Evolutionary conservation across 2,329 filamentous ascomycete species (phyloP).

Genomic region (Harringtonia lauricola): DNA sequence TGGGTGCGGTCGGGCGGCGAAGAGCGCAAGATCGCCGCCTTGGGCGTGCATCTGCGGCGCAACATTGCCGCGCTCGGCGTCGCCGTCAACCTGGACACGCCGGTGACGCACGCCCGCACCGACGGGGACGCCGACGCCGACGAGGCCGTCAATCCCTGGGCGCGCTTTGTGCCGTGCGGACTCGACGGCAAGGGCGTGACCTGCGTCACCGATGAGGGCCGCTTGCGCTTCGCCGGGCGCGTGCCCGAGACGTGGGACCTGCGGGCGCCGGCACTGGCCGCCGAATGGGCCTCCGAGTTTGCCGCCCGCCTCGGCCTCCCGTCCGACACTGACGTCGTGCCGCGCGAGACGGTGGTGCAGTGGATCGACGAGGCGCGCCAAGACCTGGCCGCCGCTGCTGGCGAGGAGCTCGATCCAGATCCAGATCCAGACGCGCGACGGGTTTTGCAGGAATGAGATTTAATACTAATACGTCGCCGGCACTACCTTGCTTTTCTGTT

Average conservation of each 20-base stretch:
- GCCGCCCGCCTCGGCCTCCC: constrained; percentile 7
- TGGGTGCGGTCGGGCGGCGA: constrained; percentile 43
- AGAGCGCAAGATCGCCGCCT: constrained; percentile 69
- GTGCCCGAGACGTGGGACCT: constrained; percentile 9
- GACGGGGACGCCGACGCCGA: constrained; percentile 16
- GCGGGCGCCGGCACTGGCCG: constrained; percentile 6
- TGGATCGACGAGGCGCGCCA: constrained; percentile 5
- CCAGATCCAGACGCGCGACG: neutral
- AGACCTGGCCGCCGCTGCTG: neutral
- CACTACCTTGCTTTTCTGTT: no score
- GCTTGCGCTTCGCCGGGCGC: constrained; percentile 6
- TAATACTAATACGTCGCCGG: no score
- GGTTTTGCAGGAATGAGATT: no score
- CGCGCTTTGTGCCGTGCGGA: constrained; percentile 81
- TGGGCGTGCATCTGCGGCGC: constrained; percentile 83
- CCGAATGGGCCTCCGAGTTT: constrained; percentile 9
- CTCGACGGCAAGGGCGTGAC: constrained; percentile 69
- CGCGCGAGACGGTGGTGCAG: neutral
- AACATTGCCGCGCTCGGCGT: constrained; percentile 79
- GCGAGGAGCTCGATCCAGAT: neutral
- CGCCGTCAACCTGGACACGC: constrained; percentile 64
- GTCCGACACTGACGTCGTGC: constrained; percentile 6
- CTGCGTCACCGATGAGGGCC: constrained; percentile 49
- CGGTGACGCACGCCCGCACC: constrained; percentile 26
- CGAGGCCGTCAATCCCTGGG: constrained; percentile 36